Base-by-base conservation (phyloP, 208 protist species). In the Leishmania arabica region DNA sequence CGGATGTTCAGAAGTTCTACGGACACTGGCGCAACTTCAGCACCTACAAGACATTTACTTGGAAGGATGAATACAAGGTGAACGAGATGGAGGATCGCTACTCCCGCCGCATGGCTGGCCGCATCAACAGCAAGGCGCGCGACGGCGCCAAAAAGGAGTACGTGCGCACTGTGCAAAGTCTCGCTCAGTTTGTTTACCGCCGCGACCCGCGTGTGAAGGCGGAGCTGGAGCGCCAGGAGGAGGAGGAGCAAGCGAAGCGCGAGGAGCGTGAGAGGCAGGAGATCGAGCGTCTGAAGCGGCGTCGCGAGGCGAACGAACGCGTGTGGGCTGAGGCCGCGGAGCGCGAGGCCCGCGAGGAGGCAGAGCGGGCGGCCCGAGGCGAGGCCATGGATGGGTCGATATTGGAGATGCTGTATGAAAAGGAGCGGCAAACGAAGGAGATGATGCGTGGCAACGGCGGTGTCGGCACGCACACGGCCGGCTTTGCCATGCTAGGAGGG, bases 51-150 rank as follows among this genome's bases (percentile, higher is more conserved):
- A 95, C 82, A 9, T 98, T 98, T 88, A 90, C 91, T 37, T 98
- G 93, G 92, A 95, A 96, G 85, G 95, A 98, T 78, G 93, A 96
- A 81, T 98, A 98, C 89, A 98, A 98, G 80, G 87, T 95, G 69
- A 97, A 92, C 71, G 92, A 97, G 75, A 97, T 98, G 88, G 88
- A 93, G 78, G 95, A 98, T 81, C 93, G 95, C 64, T 94, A 94
- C 78, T 94, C 91, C 24, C 90, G 95, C n/a, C 83, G 95, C 73
- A 88, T 89, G 85, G 95, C 95, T 15, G 92, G 95, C 40, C 86
- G 93, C 58, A 95, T 98, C 80, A 98, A 98, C 84, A 89, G 90
- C 85, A 98, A 98, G 79, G 89, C 85, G 3, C 92, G 95, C 34
- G 82, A 80, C 56, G 79, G 85, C 31, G 95, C 93, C 6, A 97